Base-by-base conservation (phyloP, 495 filamentous ascomycete genomes). In the Trichoderma reesei region DNA sequence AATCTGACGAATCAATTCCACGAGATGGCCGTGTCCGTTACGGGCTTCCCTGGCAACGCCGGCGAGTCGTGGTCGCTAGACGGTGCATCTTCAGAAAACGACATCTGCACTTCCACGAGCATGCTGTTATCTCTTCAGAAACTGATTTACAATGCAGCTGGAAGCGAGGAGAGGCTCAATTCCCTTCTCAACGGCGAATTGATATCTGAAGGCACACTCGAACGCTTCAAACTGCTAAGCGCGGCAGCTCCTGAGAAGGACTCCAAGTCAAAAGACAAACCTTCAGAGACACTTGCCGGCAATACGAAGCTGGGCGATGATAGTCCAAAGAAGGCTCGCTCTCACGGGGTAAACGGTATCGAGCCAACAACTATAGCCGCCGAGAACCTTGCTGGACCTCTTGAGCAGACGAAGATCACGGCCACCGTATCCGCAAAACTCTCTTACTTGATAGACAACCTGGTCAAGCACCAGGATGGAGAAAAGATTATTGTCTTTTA, bases 401-500 rank as follows among this genome's bases (percentile, higher is more conserved):
- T 95, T 8, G 75, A 80, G 14, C 73, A 79, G 51, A 86, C 90
- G 0, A 78, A 75, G 59, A 79, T 97, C 51, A 72, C 91, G 61
- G 91, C 90, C 8, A 96, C 91, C 0, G 83, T 89, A 1, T 98
- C 93, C 0, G 86, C 87, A 0, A 98, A 98, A 73, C 78, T 98
- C 3, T 91, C 88, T 3, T 96, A 97, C 67, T 79, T 98, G 2
- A 74, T 96, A 9, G 86, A 91, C 63, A 78, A 81, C 62, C 83
- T 97, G 13, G 68, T 84, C 3, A 75, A 83, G 59, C 78, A 90
- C 60, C 83, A 96, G 51, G 70, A 79, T 6, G 70, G 79, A 1
- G 91, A 96, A 65, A 96, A 98, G 70, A 96, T 93, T 36, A 82
- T 98, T 48, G 82, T 97, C 31, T 98, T 98, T 71, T 96, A 96